Evolutionary conservation across 78 protist genomes (phyloP), one percentile per base, ranked within the genome.

Genomic region (Tieghemostelium lacteum): DNA sequence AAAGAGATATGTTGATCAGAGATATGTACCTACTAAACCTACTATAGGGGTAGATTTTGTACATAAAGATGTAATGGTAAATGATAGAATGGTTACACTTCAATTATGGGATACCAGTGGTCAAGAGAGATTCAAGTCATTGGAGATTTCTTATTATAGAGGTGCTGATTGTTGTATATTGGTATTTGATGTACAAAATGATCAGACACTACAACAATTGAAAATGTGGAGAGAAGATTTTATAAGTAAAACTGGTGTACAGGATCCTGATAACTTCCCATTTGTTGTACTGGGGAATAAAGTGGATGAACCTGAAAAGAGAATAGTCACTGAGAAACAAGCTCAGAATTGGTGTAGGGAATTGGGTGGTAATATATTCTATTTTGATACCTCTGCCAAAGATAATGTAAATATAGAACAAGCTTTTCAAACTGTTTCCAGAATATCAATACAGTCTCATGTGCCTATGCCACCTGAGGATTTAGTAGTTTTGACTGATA

Each of bases 91-190:
- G 63, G 88, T 89, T 3, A 76, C 88, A 31, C 28, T 89, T 2
- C 94, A 80, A 54, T 50, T 78, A 8, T 88, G 88, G 94, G 94
- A 89, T 69, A 89, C 94, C 14, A 31, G 63, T 12, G 96, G 96
- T n/a, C 96, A 94, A 54, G 96, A 94, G 64, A 40, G 96, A 24
- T 94, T 94, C 50, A 94, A 80, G 29, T 61, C 80, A 31, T 60
- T 94, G 1, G 96, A 93, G 4, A 69, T 76, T 33, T 52, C 78
- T 12, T 89, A 85, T 73, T 94, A 94, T 69, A 63, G 96, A 55
- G 96, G 96, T 34, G 92, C 96, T 2, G 96, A 94, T 42, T 74
- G 87, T 52, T 94, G 96, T 67, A 71, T 94, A 28, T 73, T 94
- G 20, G 96, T 94, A 45, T 94, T 70, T 58, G 96, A 94, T 37